Base-by-base conservation (phyloP, 306 rosid species). In the Fagus sylvatica region DNA sequence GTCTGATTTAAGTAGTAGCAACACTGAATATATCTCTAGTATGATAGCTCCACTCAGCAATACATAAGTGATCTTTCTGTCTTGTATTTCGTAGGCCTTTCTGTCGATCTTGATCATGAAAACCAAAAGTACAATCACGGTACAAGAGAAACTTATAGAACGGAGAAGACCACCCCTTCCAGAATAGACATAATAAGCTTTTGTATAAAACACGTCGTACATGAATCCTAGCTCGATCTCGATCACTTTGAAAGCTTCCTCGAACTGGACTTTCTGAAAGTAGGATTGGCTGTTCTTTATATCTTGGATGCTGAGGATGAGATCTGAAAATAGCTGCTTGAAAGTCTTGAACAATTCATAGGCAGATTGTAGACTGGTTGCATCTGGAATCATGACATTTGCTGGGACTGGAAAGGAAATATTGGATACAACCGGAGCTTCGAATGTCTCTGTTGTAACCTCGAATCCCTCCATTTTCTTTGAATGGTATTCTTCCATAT, bases 181-280 rank as follows among this genome's bases (percentile, higher is more conserved):
- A n/a, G 73, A 33, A 33, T 83, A 19, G 3, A 57, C 40, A 2
- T 66, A 2, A 1, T 43, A 43, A 2, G 88, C 76, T 39, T 85
- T 81, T 0, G 85, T 85, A 34, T 75, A 81, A 30, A 85, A 33
- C 32, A 71, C 30, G 32, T 85, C 85, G 46, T 74, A 75, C 71
- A 78, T 22, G 22, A 85, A 81, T 16, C 79, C 88, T 0, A 85
- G 85, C 73, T 85, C 85, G 1, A 85, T 6, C 70, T 81, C 88
- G 5, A 85, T 60, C 69, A 85, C 76, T 34, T 43, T 22, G 49
- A 84, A 84, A 72, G 78, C 84, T 22, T n/a, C n/a, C n/a, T n/a
- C n/a, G n/a, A n/a, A n/a, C n/a, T n/a, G n/a, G n/a, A n/a, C n/a
- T n/a, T n/a, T 55, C 1, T 28, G 28, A 41, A 79, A 79, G 22